These are phyloP conservation scores for Geotrichum aggregatum DNA, from an alignment of 1,139 yeast species.

Conservation along the genomic window DNA sequence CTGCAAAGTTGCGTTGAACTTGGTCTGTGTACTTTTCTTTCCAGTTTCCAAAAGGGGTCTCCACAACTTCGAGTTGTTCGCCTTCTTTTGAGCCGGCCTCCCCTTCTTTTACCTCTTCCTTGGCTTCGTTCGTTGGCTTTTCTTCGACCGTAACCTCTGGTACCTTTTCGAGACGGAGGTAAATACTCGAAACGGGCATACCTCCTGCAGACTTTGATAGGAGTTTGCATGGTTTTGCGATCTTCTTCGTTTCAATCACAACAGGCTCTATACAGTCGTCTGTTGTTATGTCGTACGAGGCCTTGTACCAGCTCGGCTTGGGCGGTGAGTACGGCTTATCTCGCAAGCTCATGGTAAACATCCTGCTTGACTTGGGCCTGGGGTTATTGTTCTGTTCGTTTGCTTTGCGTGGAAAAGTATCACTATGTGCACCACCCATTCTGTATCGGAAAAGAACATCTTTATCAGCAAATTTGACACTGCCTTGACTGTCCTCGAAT, in stretches of 20 bases:
- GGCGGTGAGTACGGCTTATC: slow-evolving; percentile 15
- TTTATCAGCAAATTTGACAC: neutral
- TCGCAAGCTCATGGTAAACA: slow-evolving; percentile 20
- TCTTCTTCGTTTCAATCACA: neutral
- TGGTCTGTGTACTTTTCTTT: slow-evolving; percentile 16
- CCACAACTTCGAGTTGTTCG: neutral
- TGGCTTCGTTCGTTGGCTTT: neutral
- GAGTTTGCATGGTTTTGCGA: neutral
- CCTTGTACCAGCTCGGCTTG: slow-evolving; percentile 21
- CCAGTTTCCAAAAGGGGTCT: slow-evolving; percentile 7
- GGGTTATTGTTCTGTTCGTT: neutral
- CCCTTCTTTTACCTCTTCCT: neutral
- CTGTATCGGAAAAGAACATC: neutral
- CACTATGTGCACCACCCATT: no score
- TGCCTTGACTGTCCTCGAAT: neutral
- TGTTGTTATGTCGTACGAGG: slow-evolving; percentile 10
- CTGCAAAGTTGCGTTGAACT: slow-evolving; percentile 18
- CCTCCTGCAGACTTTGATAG: slow-evolving; percentile 17
- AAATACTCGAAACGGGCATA: slow-evolving; percentile 19
- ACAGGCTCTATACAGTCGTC: neutral
- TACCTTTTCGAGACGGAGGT: slow-evolving; percentile 10
- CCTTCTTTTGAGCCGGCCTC: neutral
- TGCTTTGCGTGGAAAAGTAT: neutral
- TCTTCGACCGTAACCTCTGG: neutral
- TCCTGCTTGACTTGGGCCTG: slow-evolving; percentile 11